phyloP scores from a whole-genome alignment of 495 filamentous ascomycete species.

The Amniculicola lignicola region DNA sequence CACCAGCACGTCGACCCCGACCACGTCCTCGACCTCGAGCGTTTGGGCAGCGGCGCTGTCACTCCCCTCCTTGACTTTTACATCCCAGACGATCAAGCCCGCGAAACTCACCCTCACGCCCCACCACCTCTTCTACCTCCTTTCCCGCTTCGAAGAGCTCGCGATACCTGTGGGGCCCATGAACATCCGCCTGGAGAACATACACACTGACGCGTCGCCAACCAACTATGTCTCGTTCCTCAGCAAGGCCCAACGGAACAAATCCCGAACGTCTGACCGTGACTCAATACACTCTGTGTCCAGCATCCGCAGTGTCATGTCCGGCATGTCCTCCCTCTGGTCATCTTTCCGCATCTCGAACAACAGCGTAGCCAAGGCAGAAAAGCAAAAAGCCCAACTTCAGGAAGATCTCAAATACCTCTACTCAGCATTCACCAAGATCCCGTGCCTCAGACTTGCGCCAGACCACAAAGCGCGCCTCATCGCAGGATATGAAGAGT shows the following conservation, averaged over 20 bases:
- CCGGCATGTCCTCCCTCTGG: constrained; percentile 89
- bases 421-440: constrained; percentile 98
- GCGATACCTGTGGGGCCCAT: constrained; percentile 87
- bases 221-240: constrained; percentile 97
- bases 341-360: constrained; percentile 77
- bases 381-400: constrained; percentile 80
- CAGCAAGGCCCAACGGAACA: constrained; percentile 69
- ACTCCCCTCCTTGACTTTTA: constrained; percentile 76
- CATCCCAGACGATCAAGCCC: constrained; percentile 78
- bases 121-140: constrained; percentile 93
- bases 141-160: constrained; percentile 91
- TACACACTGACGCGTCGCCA: constrained; percentile 79
- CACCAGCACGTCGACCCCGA: constrained; percentile 48
- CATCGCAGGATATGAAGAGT: constrained; percentile 93
- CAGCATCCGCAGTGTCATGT: constrained; percentile 96
- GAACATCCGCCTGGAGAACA: constrained; percentile 91
- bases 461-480: constrained; percentile 85
- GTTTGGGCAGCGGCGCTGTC: constrained; percentile 79
- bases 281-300: constrained; percentile 93
- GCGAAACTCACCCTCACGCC: constrained; percentile 92
- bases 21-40: constrained; percentile 52
- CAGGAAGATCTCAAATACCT: constrained; percentile 89
- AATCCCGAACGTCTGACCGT: constrained; percentile 72
- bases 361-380: constrained; percentile 71
- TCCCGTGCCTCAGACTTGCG: constrained; percentile 81